A percentile compares a stretch with the other conserved stretches of the same genome.
phyloP scores from a whole-genome alignment of 192 early-diverging fungal genomes.

The Mortierella alpina region DNA sequence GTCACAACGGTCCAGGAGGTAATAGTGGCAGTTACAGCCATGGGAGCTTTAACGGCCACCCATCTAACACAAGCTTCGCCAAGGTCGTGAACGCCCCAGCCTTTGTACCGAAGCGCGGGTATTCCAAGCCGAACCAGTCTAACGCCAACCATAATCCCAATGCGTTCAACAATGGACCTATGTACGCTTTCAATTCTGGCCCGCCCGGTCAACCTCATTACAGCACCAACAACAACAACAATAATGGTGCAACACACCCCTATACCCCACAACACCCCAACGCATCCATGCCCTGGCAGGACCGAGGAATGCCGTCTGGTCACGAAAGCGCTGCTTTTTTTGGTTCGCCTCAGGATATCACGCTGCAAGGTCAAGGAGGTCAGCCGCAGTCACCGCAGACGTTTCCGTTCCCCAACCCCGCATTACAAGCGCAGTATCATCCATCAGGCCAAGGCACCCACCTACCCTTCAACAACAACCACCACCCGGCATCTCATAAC shows the following conservation, averaged over 20 bases:
- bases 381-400: not conserved
- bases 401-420: no score
- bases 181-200: slow-evolving; percentile 1
- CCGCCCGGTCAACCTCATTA: slow-evolving; percentile 7
- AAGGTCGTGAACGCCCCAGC: slow-evolving; percentile 22
- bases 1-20: slow-evolving; percentile 1
- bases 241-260: slow-evolving; percentile 13
- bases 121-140: slow-evolving; percentile 15
- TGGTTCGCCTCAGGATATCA: slow-evolving; percentile 10
- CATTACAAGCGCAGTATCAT: not conserved
- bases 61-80: slow-evolving; percentile 13
- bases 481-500: slow-evolving; percentile 14
- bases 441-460: slow-evolving; percentile 9
- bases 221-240: slow-evolving; percentile 5
- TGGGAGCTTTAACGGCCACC: not conserved
- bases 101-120: slow-evolving; percentile 27
- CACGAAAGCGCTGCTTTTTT: slow-evolving; percentile 26
- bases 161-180: slow-evolving; percentile 16
- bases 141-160: not conserved
- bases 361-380: not conserved
- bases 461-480: slow-evolving; percentile 7
- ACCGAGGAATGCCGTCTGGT: slow-evolving; percentile 15
- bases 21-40: slow-evolving; percentile 1
- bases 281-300: slow-evolving; percentile 19
- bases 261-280: slow-evolving; percentile 37